Percentiles rank a stretch among this genome's conserved stretches.
Conservation (phyloP, 208 protist genomes). For the Phytomonas sp. region DNA sequence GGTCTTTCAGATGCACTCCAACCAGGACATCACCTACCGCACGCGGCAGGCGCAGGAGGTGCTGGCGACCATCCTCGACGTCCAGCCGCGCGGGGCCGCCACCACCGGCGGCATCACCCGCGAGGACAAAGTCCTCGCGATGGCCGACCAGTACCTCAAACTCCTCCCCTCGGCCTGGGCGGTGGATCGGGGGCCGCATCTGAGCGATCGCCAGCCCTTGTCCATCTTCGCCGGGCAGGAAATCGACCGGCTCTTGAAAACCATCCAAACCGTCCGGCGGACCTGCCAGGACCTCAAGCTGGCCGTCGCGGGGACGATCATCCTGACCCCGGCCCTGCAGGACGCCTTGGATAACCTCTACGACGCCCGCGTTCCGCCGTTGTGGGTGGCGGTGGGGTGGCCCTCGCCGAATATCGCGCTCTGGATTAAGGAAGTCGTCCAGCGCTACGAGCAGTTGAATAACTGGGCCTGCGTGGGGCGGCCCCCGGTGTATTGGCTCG, state of each 20-base stretch:
- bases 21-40: slow-evolving; percentile 95
- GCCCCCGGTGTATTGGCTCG: slow-evolving; percentile 93
- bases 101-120: slow-evolving; percentile 82
- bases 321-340: slow-evolving; percentile 93
- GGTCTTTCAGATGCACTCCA: slow-evolving; percentile 96
- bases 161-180: slow-evolving; percentile 88
- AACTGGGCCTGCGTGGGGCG: slow-evolving; percentile 89
- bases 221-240: slow-evolving; percentile 96
- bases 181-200: slow-evolving; percentile 69
- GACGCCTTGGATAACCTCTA: slow-evolving; percentile 93
- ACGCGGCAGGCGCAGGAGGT: slow-evolving; percentile 88
- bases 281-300: slow-evolving; percentile 93
- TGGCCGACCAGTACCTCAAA: slow-evolving; percentile 88
- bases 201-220: slow-evolving; percentile 88
- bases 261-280: slow-evolving; percentile 70
- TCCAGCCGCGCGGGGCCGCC: slow-evolving; percentile 91
- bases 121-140: slow-evolving; percentile 89
- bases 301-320: slow-evolving; percentile 96
- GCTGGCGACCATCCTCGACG: slow-evolving; percentile 94
- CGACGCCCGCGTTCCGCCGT: slow-evolving; percentile 93
- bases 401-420: slow-evolving; percentile 92
- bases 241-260: slow-evolving; percentile 91
- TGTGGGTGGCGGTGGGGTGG: slow-evolving; percentile 95
- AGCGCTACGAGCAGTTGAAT: slow-evolving; percentile 93
- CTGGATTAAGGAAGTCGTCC: slow-evolving; percentile 95